These are phyloP conservation scores for Eragrostis tef DNA, from an alignment of 202 grass and related monocot genomes.

Conservation along the genomic window DNA sequence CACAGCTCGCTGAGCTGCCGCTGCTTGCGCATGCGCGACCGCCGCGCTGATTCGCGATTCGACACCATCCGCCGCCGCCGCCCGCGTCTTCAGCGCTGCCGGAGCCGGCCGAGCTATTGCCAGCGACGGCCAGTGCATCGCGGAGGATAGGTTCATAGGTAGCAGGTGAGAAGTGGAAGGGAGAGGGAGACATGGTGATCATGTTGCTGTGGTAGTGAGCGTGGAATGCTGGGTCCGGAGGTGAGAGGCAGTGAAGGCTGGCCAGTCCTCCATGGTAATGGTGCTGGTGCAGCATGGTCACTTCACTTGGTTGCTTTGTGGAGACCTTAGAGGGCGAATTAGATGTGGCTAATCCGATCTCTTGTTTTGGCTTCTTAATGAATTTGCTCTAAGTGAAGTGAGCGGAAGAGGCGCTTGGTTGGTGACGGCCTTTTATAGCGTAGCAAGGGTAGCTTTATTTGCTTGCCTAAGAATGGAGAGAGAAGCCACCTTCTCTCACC, in stretches of 20 bases:
- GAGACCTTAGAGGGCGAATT: slow-evolving; percentile 16
- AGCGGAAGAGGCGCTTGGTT: slow-evolving; percentile 51
- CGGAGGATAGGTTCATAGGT: slow-evolving; percentile 47
- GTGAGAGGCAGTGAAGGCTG: slow-evolving; percentile 73
- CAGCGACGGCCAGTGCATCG: slow-evolving; percentile 10
- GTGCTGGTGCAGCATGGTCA: slow-evolving; percentile 53
- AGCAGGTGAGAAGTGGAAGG: slow-evolving; percentile 46
- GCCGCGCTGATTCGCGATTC: slow-evolving; percentile 86
- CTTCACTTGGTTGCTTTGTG: slow-evolving; percentile 41
- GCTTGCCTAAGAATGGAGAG: slow-evolving; percentile 41
- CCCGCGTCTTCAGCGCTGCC: slow-evolving; percentile 7
- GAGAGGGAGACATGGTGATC: slow-evolving; percentile 42
- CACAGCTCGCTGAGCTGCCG: slow-evolving; percentile 77
- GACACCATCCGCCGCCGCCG: slow-evolving; percentile 80
- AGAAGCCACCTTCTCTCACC: slow-evolving; percentile 51
- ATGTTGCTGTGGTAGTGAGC: slow-evolving; percentile 62
- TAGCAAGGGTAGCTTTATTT: slow-evolving; percentile 25
- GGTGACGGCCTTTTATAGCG: slow-evolving; percentile 59
- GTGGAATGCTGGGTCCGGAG: slow-evolving; percentile 56
- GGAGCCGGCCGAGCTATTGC: slow-evolving; percentile 46
- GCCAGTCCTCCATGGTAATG: slow-evolving; percentile 74
- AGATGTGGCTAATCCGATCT: slow-evolving; percentile 3
- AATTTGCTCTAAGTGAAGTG: slow-evolving; percentile 46
- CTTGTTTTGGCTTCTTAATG: slow-evolving; percentile 32
- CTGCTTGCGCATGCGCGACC: slow-evolving; percentile 94